A percentile compares a stretch with the other conserved stretches of the same genome.
Conservation (phyloP, 495 filamentous ascomycete genomes). For the Cenococcum geophilum region DNA sequence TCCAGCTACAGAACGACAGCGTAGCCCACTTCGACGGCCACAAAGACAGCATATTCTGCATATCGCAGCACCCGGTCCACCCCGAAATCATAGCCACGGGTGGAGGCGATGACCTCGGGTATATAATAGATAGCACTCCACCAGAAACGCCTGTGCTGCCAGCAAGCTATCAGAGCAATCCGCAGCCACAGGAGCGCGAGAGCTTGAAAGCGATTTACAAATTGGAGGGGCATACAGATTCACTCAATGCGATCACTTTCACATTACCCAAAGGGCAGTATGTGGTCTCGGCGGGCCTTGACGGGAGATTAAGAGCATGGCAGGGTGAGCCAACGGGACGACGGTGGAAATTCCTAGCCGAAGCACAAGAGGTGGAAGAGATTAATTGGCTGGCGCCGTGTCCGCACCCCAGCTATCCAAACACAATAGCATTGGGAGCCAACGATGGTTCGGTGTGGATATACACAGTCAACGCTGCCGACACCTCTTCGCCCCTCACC, state of each 20-base stretch:
- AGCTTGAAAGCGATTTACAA: slow-evolving; percentile 58
- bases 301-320: slow-evolving; percentile 53
- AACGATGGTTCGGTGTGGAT: slow-evolving; percentile 96
- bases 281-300: slow-evolving; percentile 77
- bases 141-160: slow-evolving; percentile 60
- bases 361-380: slow-evolving; percentile 82
- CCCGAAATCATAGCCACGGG: slow-evolving; percentile 79
- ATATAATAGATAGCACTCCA: slow-evolving; percentile 69
- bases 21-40: slow-evolving; percentile 85
- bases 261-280: slow-evolving; percentile 78
- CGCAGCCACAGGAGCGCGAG: slow-evolving; percentile 51
- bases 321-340: slow-evolving; percentile 36
- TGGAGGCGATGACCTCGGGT: slow-evolving; percentile 75
- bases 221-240: slow-evolving; percentile 83
- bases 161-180: slow-evolving; percentile 63
- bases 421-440: slow-evolving; percentile 84
- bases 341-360: slow-evolving; percentile 58
- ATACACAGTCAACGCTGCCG: slow-evolving; percentile 67
- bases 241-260: slow-evolving; percentile 77
- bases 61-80: slow-evolving; percentile 81
- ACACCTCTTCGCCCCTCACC: slow-evolving; percentile 51
- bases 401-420: slow-evolving; percentile 60
- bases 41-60: slow-evolving; percentile 83
- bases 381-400: slow-evolving; percentile 85
- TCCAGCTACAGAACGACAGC: slow-evolving; percentile 82